Conservation (phyloP, 345 rosid species). For the Limnanthes douglasii region DNA sequence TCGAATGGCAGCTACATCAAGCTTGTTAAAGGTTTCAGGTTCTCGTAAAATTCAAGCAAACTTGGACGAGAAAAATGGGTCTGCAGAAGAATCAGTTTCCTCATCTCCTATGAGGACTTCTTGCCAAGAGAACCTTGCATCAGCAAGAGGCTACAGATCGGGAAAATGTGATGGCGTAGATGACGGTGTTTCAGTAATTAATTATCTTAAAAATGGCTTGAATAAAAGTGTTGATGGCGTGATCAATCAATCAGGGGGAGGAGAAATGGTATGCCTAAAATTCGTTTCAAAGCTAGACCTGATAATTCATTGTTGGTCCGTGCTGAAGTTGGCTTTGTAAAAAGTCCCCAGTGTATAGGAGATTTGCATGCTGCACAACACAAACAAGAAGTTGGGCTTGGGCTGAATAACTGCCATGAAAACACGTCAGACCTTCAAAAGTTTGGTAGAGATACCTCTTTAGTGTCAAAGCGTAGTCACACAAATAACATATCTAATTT, state of each 20-base stretch:
- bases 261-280: neutral
- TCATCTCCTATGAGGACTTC: conserved; percentile 33
- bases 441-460: too few species aligned
- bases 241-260: conserved; percentile 5
- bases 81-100: conserved; percentile 39
- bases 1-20: conserved; percentile 32
- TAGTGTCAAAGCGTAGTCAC: too few species aligned
- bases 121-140: conserved; percentile 13
- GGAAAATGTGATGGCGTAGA: conserved; percentile 3
- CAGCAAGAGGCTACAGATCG: conserved; percentile 8
- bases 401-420: neutral
- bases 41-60: conserved; percentile 21
- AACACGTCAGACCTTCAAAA: neutral
- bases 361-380: too few species aligned
- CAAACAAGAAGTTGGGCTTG: neutral
- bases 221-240: conserved; percentile 9
- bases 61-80: conserved; percentile 22
- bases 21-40: conserved; percentile 45
- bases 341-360: too few species aligned
- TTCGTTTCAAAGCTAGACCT: too few species aligned
- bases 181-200: conserved; percentile 8
- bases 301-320: too few species aligned
- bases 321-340: too few species aligned
- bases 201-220: conserved; percentile 10
- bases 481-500: too few species aligned